Conservation (phyloP, 1,284 basidiomycete species). For the Neolentinus lepideus region DNA sequence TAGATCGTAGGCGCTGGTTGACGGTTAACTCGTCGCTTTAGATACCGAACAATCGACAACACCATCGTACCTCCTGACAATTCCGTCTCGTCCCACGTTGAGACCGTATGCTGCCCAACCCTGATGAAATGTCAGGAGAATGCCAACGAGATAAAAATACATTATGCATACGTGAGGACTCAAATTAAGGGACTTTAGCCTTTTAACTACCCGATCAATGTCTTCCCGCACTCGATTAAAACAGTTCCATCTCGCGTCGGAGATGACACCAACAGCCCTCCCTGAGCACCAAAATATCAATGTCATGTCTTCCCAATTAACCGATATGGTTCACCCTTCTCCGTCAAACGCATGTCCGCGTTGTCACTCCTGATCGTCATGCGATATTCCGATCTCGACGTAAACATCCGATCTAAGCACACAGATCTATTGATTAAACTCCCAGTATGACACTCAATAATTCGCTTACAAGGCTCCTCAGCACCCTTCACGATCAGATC, state of each 20-base stretch:
- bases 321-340: slow-evolving; percentile 43
- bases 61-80: slow-evolving; percentile 43
- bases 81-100: slow-evolving; percentile 50
- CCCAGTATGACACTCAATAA: not conserved
- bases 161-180: slow-evolving; percentile 49
- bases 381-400: slow-evolving; percentile 83
- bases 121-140: slow-evolving; percentile 20
- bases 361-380: slow-evolving; percentile 86
- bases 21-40: not conserved
- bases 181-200: slow-evolving; percentile 40
- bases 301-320: too few species aligned
- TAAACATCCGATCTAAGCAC: slow-evolving; percentile 82
- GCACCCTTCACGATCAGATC: slow-evolving; percentile 84
- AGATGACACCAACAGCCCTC: slow-evolving; percentile 51
- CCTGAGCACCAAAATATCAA: slow-evolving; percentile 29
- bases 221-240: slow-evolving; percentile 42
- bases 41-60: not conserved
- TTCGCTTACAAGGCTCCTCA: slow-evolving; percentile 75
- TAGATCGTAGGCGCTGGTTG: slow-evolving; percentile 66
- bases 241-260: slow-evolving; percentile 51
- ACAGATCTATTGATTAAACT: too few species aligned
- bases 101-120: slow-evolving; percentile 56
- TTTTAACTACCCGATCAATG: slow-evolving; percentile 41
- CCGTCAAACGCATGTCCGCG: slow-evolving; percentile 76
- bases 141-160: not conserved